Evolutionary conservation across 1,139 yeast species (phyloP), one percentile per base, ranked within the genome.

Genomic region (Lodderomyces orthopsilosis): DNA sequence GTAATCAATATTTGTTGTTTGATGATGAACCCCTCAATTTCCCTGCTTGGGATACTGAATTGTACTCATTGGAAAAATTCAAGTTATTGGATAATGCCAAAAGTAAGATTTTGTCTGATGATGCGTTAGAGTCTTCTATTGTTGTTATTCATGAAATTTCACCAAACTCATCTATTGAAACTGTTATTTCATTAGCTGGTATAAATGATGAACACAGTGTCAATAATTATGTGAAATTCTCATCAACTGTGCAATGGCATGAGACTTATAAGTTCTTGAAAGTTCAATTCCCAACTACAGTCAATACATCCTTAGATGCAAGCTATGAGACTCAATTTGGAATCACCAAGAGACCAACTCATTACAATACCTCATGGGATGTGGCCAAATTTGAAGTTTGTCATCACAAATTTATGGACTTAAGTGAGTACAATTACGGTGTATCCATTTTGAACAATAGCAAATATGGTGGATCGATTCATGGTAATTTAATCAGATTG

Each of bases 1-100:
- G 90, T 28, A 87, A 88, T 56, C 95, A 86, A 61, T 82, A 80
- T 52, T 78, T 88, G 2, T 59, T 93, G 45, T 86, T 86, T 56
- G 93, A 90, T 51, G 98, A 93, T 61, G 87, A 89, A 51, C 98
- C 98, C 10, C 69, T 89, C 56, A 83, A 77, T 46, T 91, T 83
- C 81, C 96, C 91, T 40, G 98, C 98, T 1, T 93, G 98, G 98
- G 98, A 93, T 60, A 91, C 98, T 0, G 98, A 93, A 59, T 74
- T 90, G 47, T 93, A 79, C 60, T 85, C 95, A 0, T 75, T 86
- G 50, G 85, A 83, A 52, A 86, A 84, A 51, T 80, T 77, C 58
- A 69, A 71, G 45, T 80, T 83, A 51, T 56, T 74, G 47, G 51
- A 54, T 7, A 51, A 55, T 68, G 59, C 77, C 63, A 61, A 63